phyloP scores from a whole-genome alignment of 2,329 filamentous ascomycete genomes.

The Pestalotiopsis fici region DNA sequence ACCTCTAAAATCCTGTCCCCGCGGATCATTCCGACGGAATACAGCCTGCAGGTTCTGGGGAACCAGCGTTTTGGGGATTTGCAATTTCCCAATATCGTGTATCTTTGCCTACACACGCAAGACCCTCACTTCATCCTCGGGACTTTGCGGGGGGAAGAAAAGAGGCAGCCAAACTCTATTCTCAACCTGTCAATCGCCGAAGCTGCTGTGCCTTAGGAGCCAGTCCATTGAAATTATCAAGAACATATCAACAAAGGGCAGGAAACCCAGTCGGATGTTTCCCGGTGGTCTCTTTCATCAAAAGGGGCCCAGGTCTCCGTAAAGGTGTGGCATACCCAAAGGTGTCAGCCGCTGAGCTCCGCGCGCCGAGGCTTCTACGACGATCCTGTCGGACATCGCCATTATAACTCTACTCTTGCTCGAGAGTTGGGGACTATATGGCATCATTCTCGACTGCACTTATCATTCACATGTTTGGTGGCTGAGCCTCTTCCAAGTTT shows the following conservation, averaged over 20 bases:
- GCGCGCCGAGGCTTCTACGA: background rate
- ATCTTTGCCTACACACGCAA: background rate
- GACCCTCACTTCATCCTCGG: background rate
- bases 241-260: background rate
- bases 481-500: background rate
- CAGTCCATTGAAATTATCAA: background rate
- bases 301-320: background rate
- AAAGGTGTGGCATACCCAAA: background rate
- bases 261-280: background rate
- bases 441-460: background rate
- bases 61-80: no score
- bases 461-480: background rate
- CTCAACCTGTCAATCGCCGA: background rate
- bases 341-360: background rate
- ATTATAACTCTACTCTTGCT: background rate
- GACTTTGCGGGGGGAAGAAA: background rate
- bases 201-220: background rate
- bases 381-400: background rate
- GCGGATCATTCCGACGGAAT: background rate
- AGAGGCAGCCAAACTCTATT: background rate
- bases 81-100: no score
- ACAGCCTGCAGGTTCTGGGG: no score
- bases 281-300: background rate
- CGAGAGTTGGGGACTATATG: background rate
- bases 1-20: background rate